phyloP scores from a whole-genome alignment of 208 protist genomes.

The Wallacemonas sp. region DNA sequence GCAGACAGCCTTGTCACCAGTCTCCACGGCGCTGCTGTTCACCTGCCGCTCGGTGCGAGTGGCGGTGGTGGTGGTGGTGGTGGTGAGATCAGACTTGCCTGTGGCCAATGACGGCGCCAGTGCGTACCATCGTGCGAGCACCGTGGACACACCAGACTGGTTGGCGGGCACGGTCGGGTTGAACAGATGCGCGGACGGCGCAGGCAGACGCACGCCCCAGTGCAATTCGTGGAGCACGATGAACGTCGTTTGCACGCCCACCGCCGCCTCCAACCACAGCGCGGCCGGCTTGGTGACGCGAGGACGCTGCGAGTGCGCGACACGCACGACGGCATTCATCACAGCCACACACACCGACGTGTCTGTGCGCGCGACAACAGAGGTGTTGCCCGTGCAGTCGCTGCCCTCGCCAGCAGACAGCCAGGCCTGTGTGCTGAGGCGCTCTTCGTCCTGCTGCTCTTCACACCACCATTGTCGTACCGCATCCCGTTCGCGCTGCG shows the following conservation, averaged over 20 bases:
- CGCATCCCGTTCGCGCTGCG: constrained; percentile 7
- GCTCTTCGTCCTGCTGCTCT: background rate
- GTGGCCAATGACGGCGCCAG: background rate
- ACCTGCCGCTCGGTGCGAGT: too few species aligned
- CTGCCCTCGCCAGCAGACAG: background rate
- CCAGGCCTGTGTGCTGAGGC: background rate
- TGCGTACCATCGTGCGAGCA: background rate
- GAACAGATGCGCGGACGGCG: background rate
- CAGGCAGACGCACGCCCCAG: constrained; percentile 8
- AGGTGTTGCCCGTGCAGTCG: too few species aligned
- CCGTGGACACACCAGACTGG: background rate
- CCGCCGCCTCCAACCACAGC: constrained; percentile 7
- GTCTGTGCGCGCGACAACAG: background rate
- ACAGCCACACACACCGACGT: background rate
- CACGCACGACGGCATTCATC: background rate
- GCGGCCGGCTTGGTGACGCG: background rate
- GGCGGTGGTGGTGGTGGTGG: too few species aligned
- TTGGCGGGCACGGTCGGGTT: background rate
- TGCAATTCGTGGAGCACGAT: background rate
- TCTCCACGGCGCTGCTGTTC: too few species aligned
- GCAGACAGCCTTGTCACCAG: too few species aligned
- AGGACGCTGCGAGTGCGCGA: background rate
- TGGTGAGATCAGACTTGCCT: background rate
- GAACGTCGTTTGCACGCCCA: background rate
- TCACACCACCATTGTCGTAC: constrained; percentile 26